Evolutionary conservation across 1,284 basidiomycete genomes (phyloP), one percentile per base, ranked within the genome.

Genomic region (Boletus mariae): DNA sequence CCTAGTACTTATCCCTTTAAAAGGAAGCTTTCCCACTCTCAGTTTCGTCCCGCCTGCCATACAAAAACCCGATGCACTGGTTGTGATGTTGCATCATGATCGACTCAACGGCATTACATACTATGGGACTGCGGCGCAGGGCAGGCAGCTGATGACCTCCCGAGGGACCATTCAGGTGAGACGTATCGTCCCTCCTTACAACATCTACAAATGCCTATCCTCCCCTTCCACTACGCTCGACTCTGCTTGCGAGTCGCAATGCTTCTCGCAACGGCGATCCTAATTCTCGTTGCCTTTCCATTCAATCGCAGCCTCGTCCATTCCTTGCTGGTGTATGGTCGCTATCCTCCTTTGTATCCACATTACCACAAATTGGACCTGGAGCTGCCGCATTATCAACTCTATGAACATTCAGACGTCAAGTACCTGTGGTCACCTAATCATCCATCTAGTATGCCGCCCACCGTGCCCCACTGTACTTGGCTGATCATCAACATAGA

Each of bases 401-500:
- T 45, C 2, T 67, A 68, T 28, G 54, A 55, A 35, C 55, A 8
- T 25, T 64, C 63, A 15, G 46, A 64, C 3, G 54, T 65, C 54
- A 65, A 64, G 28, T 69, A 69, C 29, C 7, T 65, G 15, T 65
- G 65, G 65, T 57, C 64, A 12, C 61, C 64, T 34, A 68, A 66
- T 47, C 64, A 68, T 52, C 66, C 64, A 23, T 47, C 31, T 13
- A 31, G 62, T 66, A 61, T 20, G 52, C 3, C 10, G 13, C n/a
- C 23, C 4, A 11, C 5, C 9, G 13, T 2, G 0, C 29, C 28
- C 15, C 8, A 5, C 2, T 7, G 7, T 41, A 35, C 25, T 31
- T 45, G 4, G 34, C 49, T 63, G n/a, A 62, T 26, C 7, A 20
- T 47, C 41, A 2, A 15, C 28, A 15, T 5, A 67, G 62, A 13